Evolutionary conservation across 108 stramenopile species (phyloP).

Genomic region (Cyclostephanos tholiformis): DNA sequence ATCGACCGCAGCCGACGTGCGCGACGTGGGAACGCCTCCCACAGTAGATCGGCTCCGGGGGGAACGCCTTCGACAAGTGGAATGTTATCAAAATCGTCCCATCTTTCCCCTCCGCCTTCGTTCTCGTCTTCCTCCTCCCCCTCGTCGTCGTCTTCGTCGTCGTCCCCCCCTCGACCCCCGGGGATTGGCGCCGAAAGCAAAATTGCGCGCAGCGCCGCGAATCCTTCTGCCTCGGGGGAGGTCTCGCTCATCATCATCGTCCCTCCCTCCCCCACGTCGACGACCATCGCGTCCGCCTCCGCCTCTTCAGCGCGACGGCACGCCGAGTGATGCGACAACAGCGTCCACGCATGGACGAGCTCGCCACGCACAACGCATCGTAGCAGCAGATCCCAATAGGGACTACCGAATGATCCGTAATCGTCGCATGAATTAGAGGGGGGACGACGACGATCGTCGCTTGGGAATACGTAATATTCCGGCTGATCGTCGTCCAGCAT

Average conservation of each 20-base stretch:
- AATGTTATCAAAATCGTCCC: conserved; percentile 2
- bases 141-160: conserved; percentile 47
- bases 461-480: conserved; percentile 51
- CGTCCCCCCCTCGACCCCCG: conserved; percentile 63
- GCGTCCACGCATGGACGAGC: conserved; percentile 70
- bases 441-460: background rate
- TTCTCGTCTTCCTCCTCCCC: conserved; percentile 33
- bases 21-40: conserved; percentile 60
- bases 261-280: background rate
- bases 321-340: conserved; percentile 66
- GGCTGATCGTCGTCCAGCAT: conserved; percentile 60
- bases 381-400: conserved; percentile 63
- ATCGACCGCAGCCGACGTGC: conserved; percentile 23
- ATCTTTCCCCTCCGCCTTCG: conserved; percentile 10
- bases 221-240: conserved; percentile 63
- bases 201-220: conserved; percentile 54
- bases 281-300: conserved; percentile 10
- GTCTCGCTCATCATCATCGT: conserved; percentile 9
- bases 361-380: conserved; percentile 56
- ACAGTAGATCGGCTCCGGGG: conserved; percentile 55
- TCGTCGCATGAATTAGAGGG: background rate
- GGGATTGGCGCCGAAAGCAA: conserved; percentile 76
- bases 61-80: conserved; percentile 41
- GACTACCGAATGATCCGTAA: conserved; percentile 35
- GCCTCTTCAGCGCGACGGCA: conserved; percentile 49